Conservation (phyloP, 768 basidiomycete species). For the Tephrocybe sp. region DNA sequence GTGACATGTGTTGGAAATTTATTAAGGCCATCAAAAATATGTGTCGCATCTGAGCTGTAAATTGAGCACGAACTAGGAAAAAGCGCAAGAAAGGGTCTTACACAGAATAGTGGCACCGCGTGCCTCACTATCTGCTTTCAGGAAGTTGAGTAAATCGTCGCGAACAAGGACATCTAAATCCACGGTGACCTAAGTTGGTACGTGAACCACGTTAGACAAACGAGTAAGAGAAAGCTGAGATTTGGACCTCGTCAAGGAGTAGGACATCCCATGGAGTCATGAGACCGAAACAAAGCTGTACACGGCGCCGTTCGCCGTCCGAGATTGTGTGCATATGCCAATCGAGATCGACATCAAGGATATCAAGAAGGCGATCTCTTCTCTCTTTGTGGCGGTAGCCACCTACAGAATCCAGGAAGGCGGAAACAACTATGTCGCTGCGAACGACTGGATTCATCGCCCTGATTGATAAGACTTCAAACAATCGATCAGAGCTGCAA, state of each 20-base stretch:
- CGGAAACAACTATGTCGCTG: slow-evolving; percentile 87
- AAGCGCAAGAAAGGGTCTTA: slow-evolving; percentile 32
- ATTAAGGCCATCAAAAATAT: slow-evolving; percentile 92
- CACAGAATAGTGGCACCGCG: slow-evolving; percentile 89
- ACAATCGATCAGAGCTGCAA: neutral
- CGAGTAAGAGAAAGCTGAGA: slow-evolving; percentile 6
- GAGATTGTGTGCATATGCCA: slow-evolving; percentile 97
- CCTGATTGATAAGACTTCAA: slow-evolving; percentile 40
- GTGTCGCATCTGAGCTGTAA: slow-evolving; percentile 74
- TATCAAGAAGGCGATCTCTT: slow-evolving; percentile 81
- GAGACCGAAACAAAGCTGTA: slow-evolving; percentile 94
- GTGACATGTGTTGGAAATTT: slow-evolving; percentile 92
- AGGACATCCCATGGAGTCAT: slow-evolving; percentile 95
- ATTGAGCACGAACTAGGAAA: slow-evolving; percentile 1
- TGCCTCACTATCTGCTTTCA: slow-evolving; percentile 74
- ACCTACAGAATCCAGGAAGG: slow-evolving; percentile 95
- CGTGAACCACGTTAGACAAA: neutral
- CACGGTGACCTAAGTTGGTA: slow-evolving; percentile 73
- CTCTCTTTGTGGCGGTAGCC: slow-evolving; percentile 92
- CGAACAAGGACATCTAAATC: slow-evolving; percentile 96
- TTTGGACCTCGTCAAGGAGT: slow-evolving; percentile 83
- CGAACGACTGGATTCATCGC: slow-evolving; percentile 97
- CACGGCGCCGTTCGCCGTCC: slow-evolving; percentile 89
- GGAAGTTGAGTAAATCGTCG: slow-evolving; percentile 83
- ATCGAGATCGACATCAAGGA: slow-evolving; percentile 92